Evolutionary conservation across 768 basidiomycete genomes (phyloP).

Genomic region (Asterophora parasitica): DNA sequence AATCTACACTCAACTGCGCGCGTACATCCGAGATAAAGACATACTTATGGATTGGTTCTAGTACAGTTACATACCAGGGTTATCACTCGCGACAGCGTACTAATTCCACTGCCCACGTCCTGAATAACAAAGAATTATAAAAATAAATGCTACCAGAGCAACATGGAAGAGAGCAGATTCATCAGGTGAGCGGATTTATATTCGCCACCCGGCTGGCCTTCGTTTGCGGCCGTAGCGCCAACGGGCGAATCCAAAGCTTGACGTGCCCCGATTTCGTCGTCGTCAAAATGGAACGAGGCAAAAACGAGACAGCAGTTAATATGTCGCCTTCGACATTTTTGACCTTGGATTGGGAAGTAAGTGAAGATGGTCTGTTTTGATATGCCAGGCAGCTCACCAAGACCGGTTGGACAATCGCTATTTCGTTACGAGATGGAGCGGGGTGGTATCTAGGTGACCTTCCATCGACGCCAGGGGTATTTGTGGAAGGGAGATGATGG

Average conservation of each 20-base stretch:
- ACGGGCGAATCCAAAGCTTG: conserved; percentile 81
- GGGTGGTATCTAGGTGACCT: conserved; percentile 65
- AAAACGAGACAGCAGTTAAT: conserved; percentile 67
- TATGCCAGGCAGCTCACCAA: conserved; percentile 46
- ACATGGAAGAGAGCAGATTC: background rate
- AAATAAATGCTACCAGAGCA: background rate
- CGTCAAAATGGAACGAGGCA: conserved; percentile 75
- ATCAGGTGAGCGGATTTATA: conserved; percentile 14
- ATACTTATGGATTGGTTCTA: too few species aligned
- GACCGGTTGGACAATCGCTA: conserved; percentile 87
- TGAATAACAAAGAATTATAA: too few species aligned
- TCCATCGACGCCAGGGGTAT: conserved; percentile 33
- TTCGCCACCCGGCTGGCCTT: conserved; percentile 13
- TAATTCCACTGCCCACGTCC: too few species aligned
- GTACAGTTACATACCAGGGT: too few species aligned
- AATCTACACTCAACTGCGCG: too few species aligned
- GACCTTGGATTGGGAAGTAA: conserved; percentile 39
- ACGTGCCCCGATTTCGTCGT: conserved; percentile 73
- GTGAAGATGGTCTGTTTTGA: background rate
- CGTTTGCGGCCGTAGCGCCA: conserved; percentile 41
- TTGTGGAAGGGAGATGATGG: conserved; percentile 45
- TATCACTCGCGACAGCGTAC: too few species aligned
- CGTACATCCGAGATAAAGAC: too few species aligned
- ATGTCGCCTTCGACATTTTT: conserved; percentile 82
- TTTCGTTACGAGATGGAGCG: conserved; percentile 86